Evolutionary conservation across 331 rosid genomes (phyloP).

Genomic region (Acacia concinna): DNA sequence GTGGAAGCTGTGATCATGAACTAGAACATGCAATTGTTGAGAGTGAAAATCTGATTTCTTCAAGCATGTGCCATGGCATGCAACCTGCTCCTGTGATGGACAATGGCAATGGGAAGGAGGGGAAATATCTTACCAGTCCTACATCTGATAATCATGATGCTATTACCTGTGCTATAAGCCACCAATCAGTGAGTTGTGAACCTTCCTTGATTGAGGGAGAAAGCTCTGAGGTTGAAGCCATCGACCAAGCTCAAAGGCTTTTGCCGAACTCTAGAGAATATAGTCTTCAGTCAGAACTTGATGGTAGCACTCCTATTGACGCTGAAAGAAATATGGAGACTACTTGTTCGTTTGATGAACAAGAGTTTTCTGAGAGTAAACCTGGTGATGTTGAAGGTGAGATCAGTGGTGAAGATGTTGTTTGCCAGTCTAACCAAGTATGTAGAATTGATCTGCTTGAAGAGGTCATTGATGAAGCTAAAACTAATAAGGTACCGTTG

Average conservation of each 20-base stretch:
- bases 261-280: conserved; percentile 25
- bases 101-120: conserved; percentile 30
- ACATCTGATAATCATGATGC: conserved; percentile 19
- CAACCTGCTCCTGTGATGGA: conserved; percentile 19
- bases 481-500: conserved; percentile 73
- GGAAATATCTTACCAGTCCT: conserved; percentile 26
- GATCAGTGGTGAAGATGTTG: conserved; percentile 20
- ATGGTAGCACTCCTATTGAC: conserved; percentile 23
- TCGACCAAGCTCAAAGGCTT: conserved; percentile 15
- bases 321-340: conserved; percentile 27
- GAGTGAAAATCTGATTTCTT: conserved; percentile 31
- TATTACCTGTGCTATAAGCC: conserved; percentile 8
- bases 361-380: conserved; percentile 33
- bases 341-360: conserved; percentile 31
- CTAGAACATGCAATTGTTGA: conserved; percentile 18
- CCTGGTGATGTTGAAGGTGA: conserved; percentile 38
- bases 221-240: conserved; percentile 29
- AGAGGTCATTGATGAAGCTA: conserved; percentile 73
- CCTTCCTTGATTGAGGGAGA: conserved; percentile 26
- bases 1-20: conserved; percentile 27
- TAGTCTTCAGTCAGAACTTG: conserved; percentile 31
- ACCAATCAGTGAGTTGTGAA: conserved; percentile 26
- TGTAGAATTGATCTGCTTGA: conserved; percentile 65
- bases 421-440: conserved; percentile 42
- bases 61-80: conserved; percentile 27